Evolutionary conservation across 495 filamentous ascomycete species (phyloP).

Genomic region (Extremus antarcticus): DNA sequence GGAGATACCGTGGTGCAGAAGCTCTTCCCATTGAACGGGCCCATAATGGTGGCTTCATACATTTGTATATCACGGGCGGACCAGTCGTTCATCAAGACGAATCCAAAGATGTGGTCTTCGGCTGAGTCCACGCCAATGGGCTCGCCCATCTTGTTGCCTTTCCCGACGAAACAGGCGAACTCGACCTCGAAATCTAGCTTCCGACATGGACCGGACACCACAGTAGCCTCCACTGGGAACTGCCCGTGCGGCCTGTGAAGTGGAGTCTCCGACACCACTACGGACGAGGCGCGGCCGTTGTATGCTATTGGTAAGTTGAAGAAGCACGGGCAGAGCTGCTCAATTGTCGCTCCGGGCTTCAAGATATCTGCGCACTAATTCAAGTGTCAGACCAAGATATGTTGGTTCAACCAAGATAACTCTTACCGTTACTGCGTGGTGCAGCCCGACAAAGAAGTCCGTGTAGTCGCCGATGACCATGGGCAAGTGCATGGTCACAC

Average conservation of each 20-base stretch:
- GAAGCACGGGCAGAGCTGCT: constrained; percentile 19
- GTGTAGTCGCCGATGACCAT: constrained; percentile 26
- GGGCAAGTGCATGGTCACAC: constrained; percentile 22
- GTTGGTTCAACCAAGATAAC: constrained; percentile 3
- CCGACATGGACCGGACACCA: constrained; percentile 20
- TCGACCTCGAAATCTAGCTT: constrained; percentile 29
- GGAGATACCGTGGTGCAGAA: constrained; percentile 25
- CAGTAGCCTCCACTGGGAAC: constrained; percentile 7
- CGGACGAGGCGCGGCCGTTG: constrained; percentile 68
- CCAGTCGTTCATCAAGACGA: constrained; percentile 89
- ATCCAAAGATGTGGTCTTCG: constrained; percentile 68
- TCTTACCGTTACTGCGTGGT: constrained; percentile 18
- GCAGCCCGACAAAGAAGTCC: constrained; percentile 20
- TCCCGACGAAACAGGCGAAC: constrained; percentile 20
- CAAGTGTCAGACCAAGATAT: too few species aligned
- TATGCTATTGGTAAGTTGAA: constrained; percentile 37
- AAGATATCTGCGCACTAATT: constrained; percentile 16
- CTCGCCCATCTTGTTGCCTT: constrained; percentile 6
- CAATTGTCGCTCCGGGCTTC: constrained; percentile 22
- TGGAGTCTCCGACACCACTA: constrained; percentile 47
- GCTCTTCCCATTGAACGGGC: constrained; percentile 28
- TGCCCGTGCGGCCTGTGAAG: background rate
- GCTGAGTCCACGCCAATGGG: constrained; percentile 43
- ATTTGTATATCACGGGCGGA: constrained; percentile 75
- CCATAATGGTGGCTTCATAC: constrained; percentile 55